Evolutionary conservation across 306 rosid species (phyloP).

Genomic region (Cucurbita argyrosperma): DNA sequence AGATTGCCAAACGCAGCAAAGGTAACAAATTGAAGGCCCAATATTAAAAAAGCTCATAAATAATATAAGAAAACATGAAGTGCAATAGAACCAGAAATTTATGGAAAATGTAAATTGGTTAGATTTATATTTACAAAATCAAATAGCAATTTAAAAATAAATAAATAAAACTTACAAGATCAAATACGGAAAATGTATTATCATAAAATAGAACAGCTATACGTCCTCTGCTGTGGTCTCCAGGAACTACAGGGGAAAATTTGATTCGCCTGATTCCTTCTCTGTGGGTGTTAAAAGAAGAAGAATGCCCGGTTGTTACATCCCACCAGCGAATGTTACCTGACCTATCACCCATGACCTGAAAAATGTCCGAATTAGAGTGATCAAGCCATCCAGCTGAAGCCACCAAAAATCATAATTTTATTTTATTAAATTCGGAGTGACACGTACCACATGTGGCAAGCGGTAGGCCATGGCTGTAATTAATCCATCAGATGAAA

Average conservation of each 20-base stretch:
- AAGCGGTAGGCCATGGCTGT: conserved; percentile 98
- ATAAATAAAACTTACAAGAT: conserved; percentile 51
- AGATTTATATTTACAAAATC: background rate
- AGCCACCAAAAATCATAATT: background rate
- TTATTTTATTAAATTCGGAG: background rate
- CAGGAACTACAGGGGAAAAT: conserved; percentile 79
- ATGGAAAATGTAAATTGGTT: background rate
- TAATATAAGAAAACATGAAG: background rate
- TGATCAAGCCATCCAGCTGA: background rate
- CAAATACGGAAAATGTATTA: conserved; percentile 86
- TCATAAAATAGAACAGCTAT: conserved; percentile 86
- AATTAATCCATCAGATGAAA: conserved; percentile 71
- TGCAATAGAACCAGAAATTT: background rate
- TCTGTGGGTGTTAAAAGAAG: conserved; percentile 86
- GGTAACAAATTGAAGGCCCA: background rate
- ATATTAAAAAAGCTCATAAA: background rate
- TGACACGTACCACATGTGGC: conserved; percentile 75
- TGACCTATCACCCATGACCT: conserved; percentile 98
- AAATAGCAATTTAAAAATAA: background rate
- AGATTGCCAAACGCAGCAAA: background rate
- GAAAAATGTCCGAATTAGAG: conserved; percentile 18
- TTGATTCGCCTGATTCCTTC: conserved; percentile 89
- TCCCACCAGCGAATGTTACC: conserved; percentile 99
- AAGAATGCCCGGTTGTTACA: conserved; percentile 80
- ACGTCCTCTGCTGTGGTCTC: conserved; percentile 88